A percentile compares a stretch with the other conserved stretches of the same genome.
Evolutionary conservation across 148 eudicot genomes (phyloP).

Genomic region (Camellia sinensis): DNA sequence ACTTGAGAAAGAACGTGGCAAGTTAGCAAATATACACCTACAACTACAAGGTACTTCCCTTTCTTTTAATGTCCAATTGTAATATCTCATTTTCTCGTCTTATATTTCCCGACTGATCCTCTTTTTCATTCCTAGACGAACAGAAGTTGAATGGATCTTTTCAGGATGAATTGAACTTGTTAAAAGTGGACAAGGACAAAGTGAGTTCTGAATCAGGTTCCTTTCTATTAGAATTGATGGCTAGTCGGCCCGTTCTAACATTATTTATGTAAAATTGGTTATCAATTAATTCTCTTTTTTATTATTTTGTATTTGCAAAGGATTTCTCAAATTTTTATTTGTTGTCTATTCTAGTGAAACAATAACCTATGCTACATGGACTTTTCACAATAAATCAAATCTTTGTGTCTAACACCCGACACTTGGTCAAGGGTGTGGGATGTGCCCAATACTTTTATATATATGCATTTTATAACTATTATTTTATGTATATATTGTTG

Average conservation of each 20-base stretch:
- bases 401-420: no score
- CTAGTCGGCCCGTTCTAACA: neutral
- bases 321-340: neutral
- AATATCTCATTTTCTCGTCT: neutral
- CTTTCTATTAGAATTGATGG: neutral
- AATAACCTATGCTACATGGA: neutral
- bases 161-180: conserved; percentile 53
- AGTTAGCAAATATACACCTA: conserved; percentile 43
- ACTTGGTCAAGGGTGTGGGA: no score
- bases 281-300: neutral
- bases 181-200: conserved; percentile 54
- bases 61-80: conserved; percentile 1
- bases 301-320: neutral
- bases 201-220: conserved; percentile 42
- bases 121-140: conserved; percentile 54
- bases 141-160: conserved; percentile 53
- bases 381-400: no score
- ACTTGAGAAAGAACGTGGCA: conserved; percentile 59
- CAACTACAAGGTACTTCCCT: conserved; percentile 58
- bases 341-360: neutral
- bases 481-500: no score
- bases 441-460: no score
- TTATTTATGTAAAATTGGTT: neutral
- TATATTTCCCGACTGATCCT: conserved; percentile 22
- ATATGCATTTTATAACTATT: no score